Evolutionary conservation across 1,284 basidiomycete species (phyloP).

Genomic region (Cerioporus squamosus): DNA sequence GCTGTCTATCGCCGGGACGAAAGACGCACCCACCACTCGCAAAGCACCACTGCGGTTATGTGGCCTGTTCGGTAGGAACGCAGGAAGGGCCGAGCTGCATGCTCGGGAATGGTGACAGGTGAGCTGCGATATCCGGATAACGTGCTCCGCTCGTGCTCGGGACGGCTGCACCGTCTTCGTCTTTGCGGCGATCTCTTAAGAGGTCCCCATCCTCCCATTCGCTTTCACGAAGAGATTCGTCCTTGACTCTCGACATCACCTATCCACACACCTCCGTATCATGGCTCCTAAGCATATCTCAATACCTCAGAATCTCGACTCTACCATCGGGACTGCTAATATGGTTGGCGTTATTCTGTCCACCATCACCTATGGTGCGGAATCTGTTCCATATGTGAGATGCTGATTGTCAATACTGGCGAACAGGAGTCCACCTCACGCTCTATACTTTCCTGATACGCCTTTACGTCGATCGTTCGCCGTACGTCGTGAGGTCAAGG

Average conservation of each 20-base stretch:
- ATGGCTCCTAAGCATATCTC: neutral
- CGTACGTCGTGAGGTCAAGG: neutral
- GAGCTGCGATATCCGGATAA: neutral
- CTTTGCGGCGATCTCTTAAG: too few relatives aligned
- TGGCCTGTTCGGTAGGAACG: too few relatives aligned
- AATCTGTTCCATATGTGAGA: slow-evolving; percentile 4
- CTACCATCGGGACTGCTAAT: slow-evolving; percentile 20
- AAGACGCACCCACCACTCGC: too few relatives aligned
- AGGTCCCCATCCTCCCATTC: too few relatives aligned
- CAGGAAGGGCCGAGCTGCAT: too few relatives aligned
- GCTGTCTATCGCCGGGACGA: too few relatives aligned
- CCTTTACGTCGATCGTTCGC: neutral
- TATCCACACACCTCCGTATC: neutral
- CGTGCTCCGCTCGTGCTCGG: neutral
- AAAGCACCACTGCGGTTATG: too few relatives aligned
- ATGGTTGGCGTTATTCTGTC: slow-evolving; percentile 26
- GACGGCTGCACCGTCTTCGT: neutral
- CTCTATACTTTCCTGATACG: slow-evolving; percentile 20
- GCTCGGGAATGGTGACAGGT: too few relatives aligned
- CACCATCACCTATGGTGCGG: slow-evolving; percentile 30
- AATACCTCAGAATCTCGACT: neutral
- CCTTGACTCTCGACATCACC: neutral
- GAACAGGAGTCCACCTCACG: slow-evolving; percentile 26
- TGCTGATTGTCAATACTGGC: neutral
- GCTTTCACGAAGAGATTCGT: too few relatives aligned